Conservation (phyloP, 148 eudicot genomes). For the Fallopia convolvulus region DNA sequence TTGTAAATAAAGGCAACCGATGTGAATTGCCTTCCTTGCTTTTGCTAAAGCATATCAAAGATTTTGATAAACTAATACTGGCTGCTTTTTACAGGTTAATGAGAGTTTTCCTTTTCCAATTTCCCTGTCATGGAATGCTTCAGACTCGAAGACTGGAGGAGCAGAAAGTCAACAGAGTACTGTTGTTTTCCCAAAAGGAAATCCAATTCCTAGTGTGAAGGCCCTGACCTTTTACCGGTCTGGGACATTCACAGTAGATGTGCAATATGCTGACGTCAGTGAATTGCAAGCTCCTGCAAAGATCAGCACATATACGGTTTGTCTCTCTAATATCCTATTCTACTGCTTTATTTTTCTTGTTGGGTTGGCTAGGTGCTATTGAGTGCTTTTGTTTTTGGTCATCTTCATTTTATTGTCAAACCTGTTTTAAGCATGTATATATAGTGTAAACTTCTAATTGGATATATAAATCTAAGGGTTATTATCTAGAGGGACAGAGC, state of each 20-base stretch:
- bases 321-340: background rate
- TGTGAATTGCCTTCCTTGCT: background rate
- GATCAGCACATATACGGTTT: constrained; percentile 83
- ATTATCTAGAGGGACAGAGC: background rate
- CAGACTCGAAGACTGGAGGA: constrained; percentile 30
- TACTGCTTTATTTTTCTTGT: background rate
- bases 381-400: background rate
- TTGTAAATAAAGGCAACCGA: background rate
- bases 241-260: constrained; percentile 61
- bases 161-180: constrained; percentile 59
- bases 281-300: constrained; percentile 71
- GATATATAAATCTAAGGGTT: background rate
- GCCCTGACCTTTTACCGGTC: constrained; percentile 70
- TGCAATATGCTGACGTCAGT: constrained; percentile 77
- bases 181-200: constrained; percentile 81
- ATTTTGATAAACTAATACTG: background rate
- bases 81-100: constrained; percentile 46
- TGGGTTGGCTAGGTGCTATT: background rate
- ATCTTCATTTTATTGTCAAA: background rate
- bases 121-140: constrained; percentile 76
- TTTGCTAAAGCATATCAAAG: background rate
- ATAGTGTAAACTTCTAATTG: background rate
- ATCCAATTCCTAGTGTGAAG: constrained; percentile 71
- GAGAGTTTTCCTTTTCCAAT: constrained; percentile 81
- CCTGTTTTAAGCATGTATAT: background rate